Evolutionary conservation across 2,329 filamentous ascomycete species (phyloP), one percentile per base, ranked within the genome.

Genomic region (Purpureocillium lavendulum): DNA sequence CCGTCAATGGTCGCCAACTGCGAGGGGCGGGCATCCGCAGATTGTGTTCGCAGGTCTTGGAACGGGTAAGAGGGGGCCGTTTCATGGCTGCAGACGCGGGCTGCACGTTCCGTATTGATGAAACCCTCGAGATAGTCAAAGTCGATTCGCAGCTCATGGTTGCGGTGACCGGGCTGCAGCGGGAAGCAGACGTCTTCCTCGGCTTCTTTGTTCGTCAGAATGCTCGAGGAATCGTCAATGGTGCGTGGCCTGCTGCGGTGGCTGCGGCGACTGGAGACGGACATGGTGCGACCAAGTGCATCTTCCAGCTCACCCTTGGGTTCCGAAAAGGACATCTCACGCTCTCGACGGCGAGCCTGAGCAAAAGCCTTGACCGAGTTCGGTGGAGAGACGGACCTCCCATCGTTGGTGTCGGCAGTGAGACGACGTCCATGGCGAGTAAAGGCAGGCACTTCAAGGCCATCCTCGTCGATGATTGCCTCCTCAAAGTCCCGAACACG

Each of bases 361-460:
- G 92, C 92, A 61, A 98, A 98, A 4, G 92, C 92, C 60, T 97
- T 94, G 38, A 98, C 88, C 0, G 92, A 98, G 61, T 96, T 98
- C 7, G 92, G 92, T 10, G 90, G 90, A 6, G 92, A 97, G 2
- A 77, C 68, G 1, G 86, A 87, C 40, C 87, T 75, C 35, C 75
- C 77, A 16, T 76, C 73, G 17, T 66, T 59, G 34, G 69, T 60
- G 2, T 71, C 72, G 39, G 82, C 66, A 37, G 75, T 75, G 41
- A 73, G 69, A 41, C 75, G 72, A 13, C 77, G 75, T 42, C 64
- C 66, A 30, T 65, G 70, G 7, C 64, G 59, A 26, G 55, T 49
- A 14, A 56, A 57, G 7, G 65, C 64, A n/a, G 71, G 70, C 7
- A 59, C 65, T 12, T 64, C 66, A 48, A 64, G 71, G 32, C 85